Base-by-base conservation (phyloP, 2,329 filamentous ascomycete genomes). In the Bipolaris sorokiniana region DNA sequence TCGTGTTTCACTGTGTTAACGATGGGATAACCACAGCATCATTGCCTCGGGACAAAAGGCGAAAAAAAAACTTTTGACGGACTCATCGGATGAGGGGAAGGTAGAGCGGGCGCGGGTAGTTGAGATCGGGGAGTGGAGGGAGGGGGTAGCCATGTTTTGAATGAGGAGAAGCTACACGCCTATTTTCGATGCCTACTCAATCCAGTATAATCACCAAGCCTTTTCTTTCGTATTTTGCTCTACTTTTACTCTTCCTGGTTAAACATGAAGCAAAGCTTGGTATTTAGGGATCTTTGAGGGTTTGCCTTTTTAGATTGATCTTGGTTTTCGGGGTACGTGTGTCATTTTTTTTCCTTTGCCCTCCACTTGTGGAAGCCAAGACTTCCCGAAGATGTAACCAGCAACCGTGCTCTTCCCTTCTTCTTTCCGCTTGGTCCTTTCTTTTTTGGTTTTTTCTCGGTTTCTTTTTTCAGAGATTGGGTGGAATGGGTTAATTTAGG, bases 151-250 rank as follows among this genome's bases (percentile, higher is more conserved):
- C 16, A 18, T 33, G 20, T 23, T 48, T 48, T 33, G 48, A 34
- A 51, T 31, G 46, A 55, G 46, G 51, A 55, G 38, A 55, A 55
- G 46, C 37, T 49, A 50, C 31, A 54, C 38, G 51, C 54, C 58
- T 60, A 23, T 23, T 54, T 60, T 54, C 42, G 2, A 54, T 48
- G 47, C 23, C 26, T 50, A 48, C 46, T 48, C 46, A 16, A 48
- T 37, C 10, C 34, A 22, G 46, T 37, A 48, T 48, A 28, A 28
- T 28, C 26, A 48, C 33, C 22, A 48, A 48, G 46, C 33, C 26
- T 28, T 37, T 26, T 36, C 20, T 23, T 28, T 28, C 46, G 22
- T 38, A 38, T 48, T 15, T 48, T 48, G 7, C 46, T 37, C 13
- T 38, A 38, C 46, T 34, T 28, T 28, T 50, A 41, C 48, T 50